Evolutionary conservation across 495 filamentous ascomycete genomes (phyloP), one percentile per base, ranked within the genome.

Genomic region (Hypoxylon fragiforme): DNA sequence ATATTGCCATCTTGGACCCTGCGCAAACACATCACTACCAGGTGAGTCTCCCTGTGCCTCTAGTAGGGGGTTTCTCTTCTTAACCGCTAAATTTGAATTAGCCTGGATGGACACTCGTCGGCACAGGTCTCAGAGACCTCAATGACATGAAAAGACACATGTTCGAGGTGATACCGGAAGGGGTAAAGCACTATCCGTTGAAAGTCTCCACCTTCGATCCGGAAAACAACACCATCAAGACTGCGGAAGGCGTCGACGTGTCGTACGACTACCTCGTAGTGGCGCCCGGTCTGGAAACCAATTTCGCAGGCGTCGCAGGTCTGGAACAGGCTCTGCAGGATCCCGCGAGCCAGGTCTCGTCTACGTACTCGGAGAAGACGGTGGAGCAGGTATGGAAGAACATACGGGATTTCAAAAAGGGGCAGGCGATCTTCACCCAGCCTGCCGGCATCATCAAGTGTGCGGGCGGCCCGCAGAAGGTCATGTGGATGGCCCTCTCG

Each of bases 91-190:
- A n/a, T 30, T 15, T 7, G 2, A 8, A 28, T n/a, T 12, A 88
- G 67, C 84, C 85, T 2, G 85, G 85, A 46, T 88, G 85, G 85
- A 87, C 85, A 8, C 74, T 88, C 2, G 84, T 87, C 28, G 84
- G 81, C 38, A 82, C 83, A 19, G 85, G 85, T 11, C 73, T 88
- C 36, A 86, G 83, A 62, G 72, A 70, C 32, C 77, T 81, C 22
- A 66, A 82, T 34, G 73, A 80, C 1, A 72, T 85, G 37, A 76
- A 76, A 14, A 70, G 71, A 39, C 81, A 78, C 4, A 65, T 86
- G 31, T 65, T 70, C 9, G 67, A 67, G 44, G 64, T 86, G 18
- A 72, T 86, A 24, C 77, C 85, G 52, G 68, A 80, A 34, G 83
- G 85, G 55, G 73, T 87, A 34, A 81, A 81, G 56, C 79, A 85